Percentiles rank a stretch among this genome's conserved stretches.
These are phyloP conservation scores for Bipolaris gigantea DNA, from an alignment of 2,329 filamentous ascomycete species.

Conservation along the genomic window DNA sequence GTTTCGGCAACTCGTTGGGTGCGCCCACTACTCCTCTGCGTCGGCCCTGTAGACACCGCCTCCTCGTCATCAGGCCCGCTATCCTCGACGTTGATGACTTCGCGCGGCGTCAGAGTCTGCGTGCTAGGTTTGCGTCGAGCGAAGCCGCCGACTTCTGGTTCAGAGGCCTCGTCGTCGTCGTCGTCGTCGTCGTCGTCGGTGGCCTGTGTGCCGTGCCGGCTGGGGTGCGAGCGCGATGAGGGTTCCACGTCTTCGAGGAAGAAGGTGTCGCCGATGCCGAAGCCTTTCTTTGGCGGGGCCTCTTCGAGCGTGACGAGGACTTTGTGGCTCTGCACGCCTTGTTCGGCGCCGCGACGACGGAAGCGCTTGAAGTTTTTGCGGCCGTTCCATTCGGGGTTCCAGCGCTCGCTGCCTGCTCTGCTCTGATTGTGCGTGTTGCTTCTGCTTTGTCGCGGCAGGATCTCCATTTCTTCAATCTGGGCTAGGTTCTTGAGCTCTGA, in stretches of 20 bases:
- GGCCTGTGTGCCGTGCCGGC: slow-evolving; percentile 3
- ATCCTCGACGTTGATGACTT: slow-evolving; percentile 37
- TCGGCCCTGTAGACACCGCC: slow-evolving; percentile 16
- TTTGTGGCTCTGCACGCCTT: slow-evolving; percentile 50
- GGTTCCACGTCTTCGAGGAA: slow-evolving; percentile 60
- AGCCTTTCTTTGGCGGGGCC: slow-evolving; percentile 66
- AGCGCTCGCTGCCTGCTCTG: slow-evolving; percentile 60
- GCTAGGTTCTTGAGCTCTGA: slow-evolving; percentile 72
- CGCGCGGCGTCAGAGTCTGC: slow-evolving; percentile 8
- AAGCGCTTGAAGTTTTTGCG: slow-evolving; percentile 97
- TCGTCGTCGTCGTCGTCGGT: no score
- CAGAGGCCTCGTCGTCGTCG: slow-evolving; percentile 26
- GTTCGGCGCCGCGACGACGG: slow-evolving; percentile 50
- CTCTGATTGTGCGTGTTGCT: slow-evolving; percentile 17
- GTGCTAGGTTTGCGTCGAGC: slow-evolving; percentile 21
- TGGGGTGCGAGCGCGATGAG: slow-evolving; percentile 20
- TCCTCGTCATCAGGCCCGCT: slow-evolving; percentile 37
- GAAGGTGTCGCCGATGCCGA: slow-evolving; percentile 75
- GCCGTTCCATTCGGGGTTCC: slow-evolving; percentile 91
- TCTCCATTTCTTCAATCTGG: slow-evolving; percentile 74
- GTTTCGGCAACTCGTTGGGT: slow-evolving; percentile 35
- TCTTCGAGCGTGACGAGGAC: slow-evolving; percentile 74
- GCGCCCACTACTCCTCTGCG: slow-evolving; percentile 28
- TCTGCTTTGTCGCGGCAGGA: slow-evolving; percentile 51
- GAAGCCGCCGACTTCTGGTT: slow-evolving; percentile 38